These are phyloP conservation scores for Ampelomyces quisqualis DNA, from an alignment of 2,329 filamentous ascomycete species.

Conservation along the genomic window DNA sequence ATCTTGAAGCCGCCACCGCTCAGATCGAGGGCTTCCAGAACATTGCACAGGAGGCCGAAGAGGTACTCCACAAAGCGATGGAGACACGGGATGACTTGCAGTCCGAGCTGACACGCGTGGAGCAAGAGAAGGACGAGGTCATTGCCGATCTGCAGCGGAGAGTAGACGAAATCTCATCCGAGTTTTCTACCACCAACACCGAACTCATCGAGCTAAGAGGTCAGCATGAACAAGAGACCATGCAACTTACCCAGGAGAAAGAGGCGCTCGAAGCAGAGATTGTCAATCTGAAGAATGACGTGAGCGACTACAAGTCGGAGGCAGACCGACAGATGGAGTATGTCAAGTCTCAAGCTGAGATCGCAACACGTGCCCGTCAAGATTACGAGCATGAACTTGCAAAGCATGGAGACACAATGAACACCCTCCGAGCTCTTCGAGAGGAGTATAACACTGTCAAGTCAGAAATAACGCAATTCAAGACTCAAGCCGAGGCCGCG, in stretches of 20 bases:
- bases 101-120: constrained; percentile 74
- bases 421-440: constrained; percentile 75
- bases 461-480: constrained; percentile 71
- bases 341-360: constrained; percentile 87
- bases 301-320: constrained; percentile 74
- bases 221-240: constrained; percentile 71
- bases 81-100: constrained; percentile 71
- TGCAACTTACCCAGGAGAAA: constrained; percentile 80
- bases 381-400: constrained; percentile 93
- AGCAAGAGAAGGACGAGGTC: constrained; percentile 75
- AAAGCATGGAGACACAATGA: constrained; percentile 94
- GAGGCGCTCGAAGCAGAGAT: constrained; percentile 75
- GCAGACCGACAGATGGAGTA: constrained; percentile 87
- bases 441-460: constrained; percentile 79
- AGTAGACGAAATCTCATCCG: constrained; percentile 77
- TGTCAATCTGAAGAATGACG: constrained; percentile 76
- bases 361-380: constrained; percentile 88
- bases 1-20: constrained; percentile 76
- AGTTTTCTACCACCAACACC: constrained; percentile 77
- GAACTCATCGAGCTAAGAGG: constrained; percentile 80
- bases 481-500: constrained; percentile 81
- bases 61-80: constrained; percentile 76
- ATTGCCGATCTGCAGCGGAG: constrained; percentile 81
- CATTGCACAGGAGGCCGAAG: constrained; percentile 83
- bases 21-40: constrained; percentile 86